phyloP scores from a whole-genome alignment of 2,329 filamentous ascomycete genomes.

The Cadophora malorum region DNA sequence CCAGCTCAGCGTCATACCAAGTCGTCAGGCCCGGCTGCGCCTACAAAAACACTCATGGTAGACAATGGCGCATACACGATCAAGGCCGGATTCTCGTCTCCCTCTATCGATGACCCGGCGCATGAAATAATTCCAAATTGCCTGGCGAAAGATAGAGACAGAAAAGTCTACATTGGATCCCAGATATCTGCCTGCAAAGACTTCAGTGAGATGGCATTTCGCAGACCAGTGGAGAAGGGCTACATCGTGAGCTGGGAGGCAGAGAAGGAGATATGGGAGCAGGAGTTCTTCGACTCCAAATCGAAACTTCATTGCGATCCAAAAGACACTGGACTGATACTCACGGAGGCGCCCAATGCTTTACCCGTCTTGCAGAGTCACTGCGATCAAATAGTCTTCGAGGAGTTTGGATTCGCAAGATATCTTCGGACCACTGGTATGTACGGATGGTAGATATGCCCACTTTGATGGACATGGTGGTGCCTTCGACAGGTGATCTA shows the following conservation, averaged over 20 bases:
- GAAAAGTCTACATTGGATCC: conserved; percentile 78
- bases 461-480: background rate
- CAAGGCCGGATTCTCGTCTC: conserved; percentile 77
- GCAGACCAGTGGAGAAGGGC: conserved; percentile 90
- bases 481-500: background rate
- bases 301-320: conserved; percentile 76
- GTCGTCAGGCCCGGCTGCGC: conserved; percentile 56
- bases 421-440: conserved; percentile 79
- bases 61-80: conserved; percentile 93
- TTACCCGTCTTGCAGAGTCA: conserved; percentile 83
- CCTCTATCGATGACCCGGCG: conserved; percentile 48
- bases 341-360: conserved; percentile 86
- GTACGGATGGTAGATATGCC: conserved; percentile 32
- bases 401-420: conserved; percentile 91
- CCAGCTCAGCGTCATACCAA: background rate
- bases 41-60: conserved; percentile 77
- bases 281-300: conserved; percentile 77
- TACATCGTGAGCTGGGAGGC: conserved; percentile 97
- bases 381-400: conserved; percentile 95
- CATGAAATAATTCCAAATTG: conserved; percentile 86
- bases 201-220: conserved; percentile 86
- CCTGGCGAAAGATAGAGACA: conserved; percentile 81
- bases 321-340: conserved; percentile 78
- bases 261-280: conserved; percentile 94
- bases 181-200: conserved; percentile 82